Evolutionary conservation across 2,329 filamentous ascomycete species (phyloP).

Genomic region (Verticillium tricorpus): DNA sequence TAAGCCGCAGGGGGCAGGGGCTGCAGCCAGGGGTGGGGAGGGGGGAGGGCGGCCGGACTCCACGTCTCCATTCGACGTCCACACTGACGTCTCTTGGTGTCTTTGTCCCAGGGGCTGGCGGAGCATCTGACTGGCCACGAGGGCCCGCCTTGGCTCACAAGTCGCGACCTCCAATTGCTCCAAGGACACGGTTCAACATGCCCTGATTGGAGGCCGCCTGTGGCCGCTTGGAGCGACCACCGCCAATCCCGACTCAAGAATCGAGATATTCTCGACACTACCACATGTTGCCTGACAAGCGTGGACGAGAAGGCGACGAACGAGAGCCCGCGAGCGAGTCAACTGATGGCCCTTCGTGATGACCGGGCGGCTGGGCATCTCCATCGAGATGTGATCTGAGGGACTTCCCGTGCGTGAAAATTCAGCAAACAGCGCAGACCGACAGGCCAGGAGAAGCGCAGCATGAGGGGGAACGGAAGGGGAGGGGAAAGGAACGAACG

Average conservation of each 20-base stretch:
- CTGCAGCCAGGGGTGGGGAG: background rate
- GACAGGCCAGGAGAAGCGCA: background rate
- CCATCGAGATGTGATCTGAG: constrained; percentile 8
- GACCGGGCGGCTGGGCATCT: background rate
- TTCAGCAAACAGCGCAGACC: background rate
- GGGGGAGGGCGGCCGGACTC: background rate
- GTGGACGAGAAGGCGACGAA: background rate
- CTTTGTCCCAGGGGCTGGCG: background rate
- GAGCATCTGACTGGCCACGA: background rate
- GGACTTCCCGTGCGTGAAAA: constrained; percentile 4
- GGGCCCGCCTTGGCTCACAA: constrained; percentile 3
- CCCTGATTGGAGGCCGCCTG: constrained; percentile 14
- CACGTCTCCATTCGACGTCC: background rate
- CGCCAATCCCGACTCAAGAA: constrained; percentile 2
- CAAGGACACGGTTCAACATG: constrained; percentile 9
- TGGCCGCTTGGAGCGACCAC: constrained; percentile 4
- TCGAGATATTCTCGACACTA: background rate
- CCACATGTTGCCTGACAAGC: background rate
- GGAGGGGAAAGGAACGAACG: background rate
- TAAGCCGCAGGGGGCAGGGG: background rate
- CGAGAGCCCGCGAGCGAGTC: background rate
- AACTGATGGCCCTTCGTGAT: background rate
- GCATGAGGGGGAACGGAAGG: background rate
- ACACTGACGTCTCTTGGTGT: constrained; percentile 2
- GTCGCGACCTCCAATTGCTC: constrained; percentile 5